phyloP scores from a whole-genome alignment of 2,329 filamentous ascomycete genomes.

The Exophiala viscosa region DNA sequence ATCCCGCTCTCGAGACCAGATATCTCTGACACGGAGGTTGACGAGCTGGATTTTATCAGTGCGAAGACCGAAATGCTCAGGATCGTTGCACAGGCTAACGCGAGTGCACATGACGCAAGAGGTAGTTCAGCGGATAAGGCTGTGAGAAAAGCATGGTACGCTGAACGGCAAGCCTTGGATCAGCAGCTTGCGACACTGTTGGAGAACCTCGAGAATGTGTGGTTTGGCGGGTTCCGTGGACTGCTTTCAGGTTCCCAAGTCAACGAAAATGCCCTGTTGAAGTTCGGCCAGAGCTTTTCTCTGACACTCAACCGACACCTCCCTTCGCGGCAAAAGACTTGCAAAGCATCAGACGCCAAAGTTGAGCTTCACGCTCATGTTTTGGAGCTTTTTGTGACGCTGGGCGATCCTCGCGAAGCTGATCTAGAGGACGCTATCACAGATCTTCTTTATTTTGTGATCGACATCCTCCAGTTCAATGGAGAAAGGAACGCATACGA shows the following conservation, averaged over 20 bases:
- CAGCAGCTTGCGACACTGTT: conserved; percentile 71
- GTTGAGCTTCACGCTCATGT: conserved; percentile 63
- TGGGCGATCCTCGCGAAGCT: conserved; percentile 67
- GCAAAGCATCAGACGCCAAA: conserved; percentile 51
- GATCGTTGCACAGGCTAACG: conserved; percentile 77
- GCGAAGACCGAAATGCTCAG: conserved; percentile 76
- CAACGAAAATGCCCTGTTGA: conserved; percentile 62
- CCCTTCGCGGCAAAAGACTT: conserved; percentile 66
- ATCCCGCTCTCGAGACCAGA: conserved; percentile 80
- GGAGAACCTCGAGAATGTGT: conserved; percentile 82
- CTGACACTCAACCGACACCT: conserved; percentile 77
- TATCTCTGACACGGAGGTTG: conserved; percentile 72
- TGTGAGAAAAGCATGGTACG: conserved; percentile 84
- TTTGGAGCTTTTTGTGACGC: conserved; percentile 80
- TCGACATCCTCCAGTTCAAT: conserved; percentile 94
- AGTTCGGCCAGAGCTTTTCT: conserved; percentile 75
- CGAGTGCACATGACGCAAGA: conserved; percentile 70
- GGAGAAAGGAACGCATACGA: conserved; percentile 96
- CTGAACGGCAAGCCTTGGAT: conserved; percentile 76
- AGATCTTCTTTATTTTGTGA: conserved; percentile 90
- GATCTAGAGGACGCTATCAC: conserved; percentile 87
- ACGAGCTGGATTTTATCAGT: conserved; percentile 78
- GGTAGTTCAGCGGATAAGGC: conserved; percentile 54
- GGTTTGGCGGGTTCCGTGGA: conserved; percentile 91
- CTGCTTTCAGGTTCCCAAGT: conserved; percentile 76